Evolutionary conservation across 768 basidiomycete genomes (phyloP).

Genomic region (Russula dissimulans): DNA sequence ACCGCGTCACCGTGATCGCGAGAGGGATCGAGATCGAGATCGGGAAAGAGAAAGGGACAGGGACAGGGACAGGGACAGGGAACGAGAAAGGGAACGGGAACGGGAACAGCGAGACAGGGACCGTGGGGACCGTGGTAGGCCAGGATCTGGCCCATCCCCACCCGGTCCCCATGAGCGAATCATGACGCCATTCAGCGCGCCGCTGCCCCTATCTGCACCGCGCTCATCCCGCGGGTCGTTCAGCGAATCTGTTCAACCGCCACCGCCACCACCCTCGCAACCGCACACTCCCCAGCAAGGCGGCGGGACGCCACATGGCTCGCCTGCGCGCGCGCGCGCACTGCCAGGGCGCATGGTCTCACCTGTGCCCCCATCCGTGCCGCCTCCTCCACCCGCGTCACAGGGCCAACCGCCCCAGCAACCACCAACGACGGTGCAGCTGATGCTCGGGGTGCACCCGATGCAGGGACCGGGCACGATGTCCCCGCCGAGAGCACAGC

Average conservation of each 20-base stretch:
- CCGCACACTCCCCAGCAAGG: neutral
- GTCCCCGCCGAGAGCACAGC: slow-evolving; percentile 9
- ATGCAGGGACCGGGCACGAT: neutral
- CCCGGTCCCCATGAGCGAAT: slow-evolving; percentile 25
- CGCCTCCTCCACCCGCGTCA: neutral
- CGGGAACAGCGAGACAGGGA: slow-evolving; percentile 6
- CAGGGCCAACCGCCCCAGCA: neutral
- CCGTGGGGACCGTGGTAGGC: slow-evolving; percentile 17
- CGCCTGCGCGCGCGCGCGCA: slow-evolving; percentile 4
- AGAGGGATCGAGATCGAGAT: slow-evolving; percentile 18
- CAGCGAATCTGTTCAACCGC: slow-evolving; percentile 3
- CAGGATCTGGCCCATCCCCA: slow-evolving; percentile 20
- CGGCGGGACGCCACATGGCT: slow-evolving; percentile 8
- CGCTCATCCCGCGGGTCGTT: slow-evolving; percentile 16
- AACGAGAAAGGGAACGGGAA: neutral
- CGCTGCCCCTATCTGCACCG: neutral
- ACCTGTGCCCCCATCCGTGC: neutral
- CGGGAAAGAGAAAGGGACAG: slow-evolving; percentile 9
- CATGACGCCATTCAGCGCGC: slow-evolving; percentile 24
- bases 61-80: too few species aligned
- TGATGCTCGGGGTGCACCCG: neutral
- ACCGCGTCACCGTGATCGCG: slow-evolving; percentile 12
- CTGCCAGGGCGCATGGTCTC: slow-evolving; percentile 9
- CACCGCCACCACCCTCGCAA: neutral
- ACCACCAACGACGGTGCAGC: neutral